Evolutionary conservation across 768 basidiomycete genomes (phyloP).

Genomic region (Suillus luteus): DNA sequence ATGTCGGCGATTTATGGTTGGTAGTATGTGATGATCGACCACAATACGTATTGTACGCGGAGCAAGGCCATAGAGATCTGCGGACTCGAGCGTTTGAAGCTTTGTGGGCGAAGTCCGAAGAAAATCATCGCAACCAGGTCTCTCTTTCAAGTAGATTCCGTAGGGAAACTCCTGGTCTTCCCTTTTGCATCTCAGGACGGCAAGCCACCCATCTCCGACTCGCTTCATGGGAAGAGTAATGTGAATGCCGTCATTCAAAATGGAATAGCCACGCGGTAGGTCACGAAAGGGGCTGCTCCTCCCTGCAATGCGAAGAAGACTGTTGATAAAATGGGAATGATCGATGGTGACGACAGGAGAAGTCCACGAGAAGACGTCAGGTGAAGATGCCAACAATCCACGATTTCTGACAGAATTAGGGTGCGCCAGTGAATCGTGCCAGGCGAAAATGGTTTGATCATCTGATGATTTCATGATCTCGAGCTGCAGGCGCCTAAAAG

Average conservation of each 20-base stretch:
- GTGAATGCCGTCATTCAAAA: slow-evolving; percentile 10
- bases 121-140: background rate
- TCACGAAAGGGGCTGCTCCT: background rate
- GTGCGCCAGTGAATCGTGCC: slow-evolving; percentile 3
- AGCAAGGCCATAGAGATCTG: background rate
- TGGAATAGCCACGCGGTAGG: background rate
- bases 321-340: slow-evolving; percentile 2
- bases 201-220: slow-evolving; percentile 3
- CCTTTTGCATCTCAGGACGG: slow-evolving; percentile 10
- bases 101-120: slow-evolving; percentile 2
- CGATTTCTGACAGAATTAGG: background rate
- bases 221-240: slow-evolving; percentile 14
- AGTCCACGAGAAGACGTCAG: slow-evolving; percentile 2
- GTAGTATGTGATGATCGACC: background rate
- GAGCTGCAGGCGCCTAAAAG: slow-evolving; percentile 21
- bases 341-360: slow-evolving; percentile 5
- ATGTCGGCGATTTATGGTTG: background rate
- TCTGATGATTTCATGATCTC: slow-evolving; percentile 17
- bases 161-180: background rate
- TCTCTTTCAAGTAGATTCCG: slow-evolving; percentile 3
- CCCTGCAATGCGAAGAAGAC: background rate
- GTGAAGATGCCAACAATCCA: slow-evolving; percentile 11
- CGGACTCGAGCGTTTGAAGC: background rate
- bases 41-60: background rate
- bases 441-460: slow-evolving; percentile 19